Evolutionary conservation across 2,329 filamentous ascomycete genomes (phyloP).

Genomic region (Phialocephala sp.): DNA sequence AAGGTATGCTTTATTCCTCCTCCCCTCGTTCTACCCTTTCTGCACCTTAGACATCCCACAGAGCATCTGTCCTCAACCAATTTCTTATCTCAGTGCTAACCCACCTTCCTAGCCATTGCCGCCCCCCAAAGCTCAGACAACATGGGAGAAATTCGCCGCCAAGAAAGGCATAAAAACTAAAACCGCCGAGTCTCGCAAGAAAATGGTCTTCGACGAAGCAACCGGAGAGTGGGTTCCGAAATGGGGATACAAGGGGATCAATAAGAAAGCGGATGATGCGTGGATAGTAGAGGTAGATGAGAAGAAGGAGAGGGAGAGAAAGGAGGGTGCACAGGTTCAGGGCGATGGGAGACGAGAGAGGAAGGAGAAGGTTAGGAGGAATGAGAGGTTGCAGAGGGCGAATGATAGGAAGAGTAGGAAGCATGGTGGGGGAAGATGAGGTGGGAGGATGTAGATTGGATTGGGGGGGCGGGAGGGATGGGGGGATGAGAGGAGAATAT

Average conservation of each 20-base stretch:
- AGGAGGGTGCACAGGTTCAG: constrained; percentile 65
- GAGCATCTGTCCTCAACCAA: not conserved
- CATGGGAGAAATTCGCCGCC: constrained; percentile 94
- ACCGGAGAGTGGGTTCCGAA: constrained; percentile 89
- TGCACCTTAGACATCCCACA: not conserved
- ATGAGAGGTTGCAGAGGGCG: constrained; percentile 71
- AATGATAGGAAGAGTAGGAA: constrained; percentile 59
- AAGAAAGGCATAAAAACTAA: constrained; percentile 97
- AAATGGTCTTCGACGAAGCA: constrained; percentile 84
- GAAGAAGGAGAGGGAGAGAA: constrained; percentile 67
- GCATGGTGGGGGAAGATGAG: constrained; percentile 29
- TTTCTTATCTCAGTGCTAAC: constrained; percentile 1
- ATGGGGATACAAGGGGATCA: constrained; percentile 93
- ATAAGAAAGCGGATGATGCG: constrained; percentile 81
- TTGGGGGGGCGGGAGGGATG: no score
- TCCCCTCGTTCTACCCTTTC: not conserved
- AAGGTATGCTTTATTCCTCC: constrained; percentile 54
- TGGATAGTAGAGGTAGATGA: constrained; percentile 94
- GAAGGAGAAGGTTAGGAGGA: constrained; percentile 72
- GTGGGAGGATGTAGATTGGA: not conserved
- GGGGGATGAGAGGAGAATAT: no score
- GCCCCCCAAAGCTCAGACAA: constrained; percentile 79
- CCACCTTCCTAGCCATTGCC: constrained; percentile 67
- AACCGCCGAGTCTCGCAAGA: constrained; percentile 75
- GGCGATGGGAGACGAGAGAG: constrained; percentile 68